Evolutionary conservation across 371 early-diverging fungal genomes (phyloP).

Genomic region (Mucor indicus): DNA sequence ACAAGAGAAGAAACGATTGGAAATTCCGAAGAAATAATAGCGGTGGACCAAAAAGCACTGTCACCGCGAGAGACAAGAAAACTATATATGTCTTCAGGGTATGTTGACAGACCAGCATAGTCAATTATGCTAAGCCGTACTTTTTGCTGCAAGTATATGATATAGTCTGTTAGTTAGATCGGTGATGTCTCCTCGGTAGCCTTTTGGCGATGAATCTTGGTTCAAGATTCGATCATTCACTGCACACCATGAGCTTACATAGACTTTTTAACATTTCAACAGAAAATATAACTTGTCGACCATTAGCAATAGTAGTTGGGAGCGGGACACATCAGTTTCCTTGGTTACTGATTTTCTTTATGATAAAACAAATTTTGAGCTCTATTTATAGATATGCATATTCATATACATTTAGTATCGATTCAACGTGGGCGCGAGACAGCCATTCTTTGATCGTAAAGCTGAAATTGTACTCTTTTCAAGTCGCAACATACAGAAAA

Average conservation of each 20-base stretch:
- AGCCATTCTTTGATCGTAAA: no score
- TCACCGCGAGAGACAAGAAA: background rate
- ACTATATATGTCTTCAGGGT: constrained; percentile 7
- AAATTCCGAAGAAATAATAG: no score
- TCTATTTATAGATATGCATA: no score
- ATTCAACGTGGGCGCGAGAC: no score
- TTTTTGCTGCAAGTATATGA: constrained; percentile 8
- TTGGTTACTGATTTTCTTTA: constrained; percentile 9
- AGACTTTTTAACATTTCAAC: constrained; percentile 11
- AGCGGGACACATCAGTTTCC: constrained; percentile 6
- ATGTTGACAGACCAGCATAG: constrained; percentile 11
- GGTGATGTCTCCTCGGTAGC: constrained; percentile 9
- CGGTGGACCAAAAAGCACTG: no score
- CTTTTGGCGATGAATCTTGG: constrained; percentile 7
- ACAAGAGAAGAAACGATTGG: no score
- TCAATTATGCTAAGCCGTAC: constrained; percentile 13
- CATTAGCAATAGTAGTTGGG: constrained; percentile 8
- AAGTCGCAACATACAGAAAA: no score
- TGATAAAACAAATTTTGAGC: no score
- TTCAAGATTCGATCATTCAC: constrained; percentile 9
- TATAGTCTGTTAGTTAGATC: constrained; percentile 6
- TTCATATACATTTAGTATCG: no score
- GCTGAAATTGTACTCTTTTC: no score
- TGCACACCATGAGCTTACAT: constrained; percentile 9
- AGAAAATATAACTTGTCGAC: constrained; percentile 10